These are phyloP conservation scores for Colletotrichum salicis DNA, from an alignment of 2,329 filamentous ascomycete genomes.

Conservation along the genomic window DNA sequence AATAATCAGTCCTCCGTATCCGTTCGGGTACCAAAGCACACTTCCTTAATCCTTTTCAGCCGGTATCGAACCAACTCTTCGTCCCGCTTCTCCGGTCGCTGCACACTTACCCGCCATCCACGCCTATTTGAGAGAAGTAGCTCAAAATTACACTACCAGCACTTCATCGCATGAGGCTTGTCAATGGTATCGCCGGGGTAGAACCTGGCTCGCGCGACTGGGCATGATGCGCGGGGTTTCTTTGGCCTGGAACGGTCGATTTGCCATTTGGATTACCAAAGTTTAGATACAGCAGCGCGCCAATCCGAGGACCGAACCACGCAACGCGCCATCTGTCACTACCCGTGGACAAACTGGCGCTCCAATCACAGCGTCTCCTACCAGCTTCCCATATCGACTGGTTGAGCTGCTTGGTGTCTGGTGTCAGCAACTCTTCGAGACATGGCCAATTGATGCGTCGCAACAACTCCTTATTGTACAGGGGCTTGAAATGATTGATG, in stretches of 20 bases:
- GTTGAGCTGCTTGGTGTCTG: neutral
- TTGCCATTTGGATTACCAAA: constrained; percentile 16
- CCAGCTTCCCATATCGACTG: neutral
- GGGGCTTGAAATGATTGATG: neutral
- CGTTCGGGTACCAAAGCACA: neutral
- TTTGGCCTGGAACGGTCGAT: constrained; percentile 12
- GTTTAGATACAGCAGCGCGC: neutral
- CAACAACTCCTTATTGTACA: neutral
- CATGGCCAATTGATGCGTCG: neutral
- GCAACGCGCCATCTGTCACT: neutral
- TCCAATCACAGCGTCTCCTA: neutral
- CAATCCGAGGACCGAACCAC: neutral
- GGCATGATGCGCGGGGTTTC: neutral
- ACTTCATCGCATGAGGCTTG: neutral
- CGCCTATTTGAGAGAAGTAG: neutral
- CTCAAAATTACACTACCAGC: neutral
- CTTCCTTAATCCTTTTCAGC: neutral
- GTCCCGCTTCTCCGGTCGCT: constrained; percentile 41
- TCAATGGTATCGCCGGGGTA: constrained; percentile 1
- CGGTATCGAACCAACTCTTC: constrained; percentile 12
- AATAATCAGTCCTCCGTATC: neutral
- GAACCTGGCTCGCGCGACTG: neutral
- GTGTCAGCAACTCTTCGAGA: constrained; percentile 5
- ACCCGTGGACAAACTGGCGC: neutral
- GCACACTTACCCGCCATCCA: constrained; percentile 38